Conservation (phyloP, 169 alveolate species). For the Cryptosporidium muris region DNA sequence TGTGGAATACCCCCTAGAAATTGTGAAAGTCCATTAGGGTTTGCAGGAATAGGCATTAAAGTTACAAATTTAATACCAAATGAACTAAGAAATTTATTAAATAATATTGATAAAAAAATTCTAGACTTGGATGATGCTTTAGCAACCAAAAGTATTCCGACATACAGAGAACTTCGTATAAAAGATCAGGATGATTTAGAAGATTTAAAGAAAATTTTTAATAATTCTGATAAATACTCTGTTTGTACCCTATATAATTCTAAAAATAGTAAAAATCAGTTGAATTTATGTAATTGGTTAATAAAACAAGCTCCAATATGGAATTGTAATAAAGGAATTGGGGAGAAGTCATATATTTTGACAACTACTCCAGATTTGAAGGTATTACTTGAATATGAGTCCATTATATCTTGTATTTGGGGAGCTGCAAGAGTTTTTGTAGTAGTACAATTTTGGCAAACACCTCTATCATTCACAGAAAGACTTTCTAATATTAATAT, state of each 20-base stretch:
- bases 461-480: conserved; percentile 40
- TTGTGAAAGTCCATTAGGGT: conserved; percentile 33
- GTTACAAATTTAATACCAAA: conserved; percentile 6
- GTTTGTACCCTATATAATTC: background rate
- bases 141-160: conserved; percentile 37
- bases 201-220: conserved; percentile 1
- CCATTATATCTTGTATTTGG: conserved; percentile 42
- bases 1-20: conserved; percentile 39
- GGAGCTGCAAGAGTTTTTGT: conserved; percentile 61
- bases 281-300: conserved; percentile 19
- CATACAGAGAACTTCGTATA: conserved; percentile 53
- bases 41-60: conserved; percentile 49
- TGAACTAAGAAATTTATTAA: conserved; percentile 12
- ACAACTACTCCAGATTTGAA: conserved; percentile 68
- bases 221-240: background rate
- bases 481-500: conserved; percentile 17
- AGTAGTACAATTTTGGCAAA: conserved; percentile 55
- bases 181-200: background rate
- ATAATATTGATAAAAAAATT: background rate
- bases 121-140: background rate
- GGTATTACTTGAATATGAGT: conserved; percentile 1
- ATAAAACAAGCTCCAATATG: conserved; percentile 34
- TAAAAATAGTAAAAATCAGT: background rate
- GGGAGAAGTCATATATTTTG: conserved; percentile 12
- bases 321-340: conserved; percentile 13